Evolutionary conservation across 768 basidiomycete genomes (phyloP).

Genomic region (Tephrocybe rancida): DNA sequence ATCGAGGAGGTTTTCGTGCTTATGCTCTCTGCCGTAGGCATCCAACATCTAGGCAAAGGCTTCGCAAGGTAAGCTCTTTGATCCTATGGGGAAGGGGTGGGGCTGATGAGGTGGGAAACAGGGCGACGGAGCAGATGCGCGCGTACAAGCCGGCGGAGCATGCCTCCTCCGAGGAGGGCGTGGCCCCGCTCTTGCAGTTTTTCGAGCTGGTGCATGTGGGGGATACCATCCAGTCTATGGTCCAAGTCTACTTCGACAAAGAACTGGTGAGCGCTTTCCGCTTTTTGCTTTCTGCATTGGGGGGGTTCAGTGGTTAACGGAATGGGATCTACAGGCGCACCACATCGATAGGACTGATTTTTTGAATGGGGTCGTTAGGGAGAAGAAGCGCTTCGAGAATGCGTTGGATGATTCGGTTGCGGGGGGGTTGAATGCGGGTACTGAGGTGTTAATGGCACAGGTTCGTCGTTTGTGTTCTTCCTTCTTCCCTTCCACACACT

Average conservation of each 20-base stretch:
- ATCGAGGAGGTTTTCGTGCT: conserved; percentile 94
- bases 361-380: conserved; percentile 87
- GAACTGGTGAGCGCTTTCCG: conserved; percentile 64
- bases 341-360: conserved; percentile 96
- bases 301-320: too few species aligned
- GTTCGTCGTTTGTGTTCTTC: conserved; percentile 35
- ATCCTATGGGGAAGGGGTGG: background rate
- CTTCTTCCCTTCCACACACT: background rate
- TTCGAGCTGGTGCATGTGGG: conserved; percentile 97
- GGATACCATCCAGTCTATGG: conserved; percentile 96
- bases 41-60: conserved; percentile 78
- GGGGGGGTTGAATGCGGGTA: conserved; percentile 90
- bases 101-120: conserved; percentile 27
- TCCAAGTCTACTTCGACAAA: conserved; percentile 98
- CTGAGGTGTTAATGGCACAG: conserved; percentile 95
- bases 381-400: conserved; percentile 97
- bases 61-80: conserved; percentile 66
- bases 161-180: conserved; percentile 73
- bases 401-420: conserved; percentile 93
- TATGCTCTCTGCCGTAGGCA: conserved; percentile 74
- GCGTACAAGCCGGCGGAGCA: conserved; percentile 90
- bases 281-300: too few species aligned
- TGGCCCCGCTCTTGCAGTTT: conserved; percentile 94
- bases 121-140: conserved; percentile 89
- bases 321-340: conserved; percentile 50